Evolutionary conservation across 2,329 filamentous ascomycete genomes (phyloP).

Genomic region (Acrodontium crateriforme): DNA sequence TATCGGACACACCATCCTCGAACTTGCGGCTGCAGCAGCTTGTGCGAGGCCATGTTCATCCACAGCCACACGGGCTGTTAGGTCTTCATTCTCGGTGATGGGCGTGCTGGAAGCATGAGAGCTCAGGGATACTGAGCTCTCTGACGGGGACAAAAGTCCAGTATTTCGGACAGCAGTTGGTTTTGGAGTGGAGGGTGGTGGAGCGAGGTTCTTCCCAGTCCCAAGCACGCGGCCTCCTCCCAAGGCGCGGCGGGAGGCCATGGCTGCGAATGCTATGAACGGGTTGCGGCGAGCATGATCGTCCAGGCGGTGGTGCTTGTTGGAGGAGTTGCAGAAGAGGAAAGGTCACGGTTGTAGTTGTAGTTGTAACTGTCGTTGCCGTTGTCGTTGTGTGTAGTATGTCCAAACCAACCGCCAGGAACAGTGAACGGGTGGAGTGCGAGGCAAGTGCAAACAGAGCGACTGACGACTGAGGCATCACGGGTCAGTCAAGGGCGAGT

Average conservation of each 20-base stretch:
- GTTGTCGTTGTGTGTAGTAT: too few species aligned
- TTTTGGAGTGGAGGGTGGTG: slow-evolving; percentile 37
- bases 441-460: too few species aligned
- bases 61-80: slow-evolving; percentile 67
- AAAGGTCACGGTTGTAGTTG: too few species aligned
- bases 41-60: slow-evolving; percentile 43
- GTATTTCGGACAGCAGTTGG: slow-evolving; percentile 23
- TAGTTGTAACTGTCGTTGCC: too few species aligned
- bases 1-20: slow-evolving; percentile 82
- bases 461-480: too few species aligned
- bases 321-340: too few species aligned
- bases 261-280: slow-evolving; percentile 25
- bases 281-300: too few species aligned
- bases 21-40: slow-evolving; percentile 43
- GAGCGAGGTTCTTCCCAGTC: slow-evolving; percentile 68
- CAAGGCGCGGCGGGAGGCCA: slow-evolving; percentile 69
- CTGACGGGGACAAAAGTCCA: slow-evolving; percentile 45
- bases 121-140: slow-evolving; percentile 63
- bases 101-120: slow-evolving; percentile 63
- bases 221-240: slow-evolving; percentile 87
- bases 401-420: too few species aligned
- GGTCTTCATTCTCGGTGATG: slow-evolving; percentile 59
- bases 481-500: too few species aligned
- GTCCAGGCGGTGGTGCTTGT: too few species aligned
- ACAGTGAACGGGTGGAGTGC: too few species aligned